Evolutionary conservation across 164 flowering plant species (phyloP), one percentile per base, ranked within the genome.

Genomic region (Sedum album): DNA sequence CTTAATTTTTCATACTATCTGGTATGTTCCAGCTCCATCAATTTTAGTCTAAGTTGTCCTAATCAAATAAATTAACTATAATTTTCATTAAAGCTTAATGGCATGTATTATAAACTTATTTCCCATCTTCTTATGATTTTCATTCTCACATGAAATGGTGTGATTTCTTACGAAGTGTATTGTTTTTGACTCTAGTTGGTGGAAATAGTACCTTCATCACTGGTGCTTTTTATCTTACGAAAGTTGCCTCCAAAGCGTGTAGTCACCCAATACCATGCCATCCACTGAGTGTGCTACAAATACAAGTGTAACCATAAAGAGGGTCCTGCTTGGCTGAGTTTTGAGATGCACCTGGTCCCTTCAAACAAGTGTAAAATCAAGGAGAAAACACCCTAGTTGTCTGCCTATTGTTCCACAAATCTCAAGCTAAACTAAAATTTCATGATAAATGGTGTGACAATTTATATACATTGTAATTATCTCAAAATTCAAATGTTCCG

Each of bases 241-340:
- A 93, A 93, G 81, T 75, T 93, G 80, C 98, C 98, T 42, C 97
- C 98, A 20, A 90, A 88, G 73, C 91, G 97, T 13, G 87, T 89
- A 14, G 81, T 80, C 68, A 85, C 94, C 25, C 94, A 86, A 51
- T 93, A 93, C 80, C 94, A 89, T 64, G 90, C 89, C 8, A 90
- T 93, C 65, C 88, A 84, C 69, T 93, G 80, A 87, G 26, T 51
- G 57, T 8, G 57, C 57, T 15, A 15, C n/a, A 18, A n/a, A 15
- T 46, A 21, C 57, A n/a, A 51, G 57, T 51, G 21, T 2, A 51
- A 6, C 4, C n/a, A n/a, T 6, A 51, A 5, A 51, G 21, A 51
- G 57, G 28, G 57, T 51, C 57, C 14, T 21, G 57, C 57, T 35
- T 51, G 25, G 57, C 57, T 21, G 26, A 51, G 57, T 20, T 11